These are phyloP conservation scores for Chlorella sp. DNA, from an alignment of 139 green algal genomes.

Conservation along the genomic window DNA sequence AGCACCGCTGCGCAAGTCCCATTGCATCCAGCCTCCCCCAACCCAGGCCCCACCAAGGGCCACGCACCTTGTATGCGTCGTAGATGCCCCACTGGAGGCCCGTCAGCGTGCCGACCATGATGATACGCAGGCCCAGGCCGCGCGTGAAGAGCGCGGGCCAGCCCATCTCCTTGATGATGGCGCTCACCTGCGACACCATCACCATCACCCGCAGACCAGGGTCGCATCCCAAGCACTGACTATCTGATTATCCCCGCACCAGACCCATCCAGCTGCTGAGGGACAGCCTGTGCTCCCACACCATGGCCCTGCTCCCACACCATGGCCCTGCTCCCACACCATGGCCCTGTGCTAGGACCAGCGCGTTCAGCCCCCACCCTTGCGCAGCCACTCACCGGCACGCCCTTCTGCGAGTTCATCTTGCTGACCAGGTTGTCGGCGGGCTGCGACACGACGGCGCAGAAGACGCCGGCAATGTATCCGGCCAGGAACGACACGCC, in stretches of 20 bases:
- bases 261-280: no score
- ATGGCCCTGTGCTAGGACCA: no score
- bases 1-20: not conserved
- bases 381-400: slow-evolving; percentile 33
- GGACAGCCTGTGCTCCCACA: no score
- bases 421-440: slow-evolving; percentile 95
- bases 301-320: no score
- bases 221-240: no score
- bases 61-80: slow-evolving; percentile 76
- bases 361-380: no score
- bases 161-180: slow-evolving; percentile 81
- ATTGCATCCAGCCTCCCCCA: not conserved
- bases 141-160: slow-evolving; percentile 71
- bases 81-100: slow-evolving; percentile 85
- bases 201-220: no score
- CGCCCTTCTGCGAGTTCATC: slow-evolving; percentile 81
- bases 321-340: no score
- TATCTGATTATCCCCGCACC: no score
- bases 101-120: slow-evolving; percentile 90
- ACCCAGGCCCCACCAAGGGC: no score
- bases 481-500: slow-evolving; percentile 80
- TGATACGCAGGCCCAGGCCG: slow-evolving; percentile 81
- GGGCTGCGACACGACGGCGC: slow-evolving; percentile 81
- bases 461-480: slow-evolving; percentile 88
- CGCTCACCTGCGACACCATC: slow-evolving; percentile 8